Conservation (phyloP, 139 green algal species). For the Tetradesmus lagerheimii region DNA sequence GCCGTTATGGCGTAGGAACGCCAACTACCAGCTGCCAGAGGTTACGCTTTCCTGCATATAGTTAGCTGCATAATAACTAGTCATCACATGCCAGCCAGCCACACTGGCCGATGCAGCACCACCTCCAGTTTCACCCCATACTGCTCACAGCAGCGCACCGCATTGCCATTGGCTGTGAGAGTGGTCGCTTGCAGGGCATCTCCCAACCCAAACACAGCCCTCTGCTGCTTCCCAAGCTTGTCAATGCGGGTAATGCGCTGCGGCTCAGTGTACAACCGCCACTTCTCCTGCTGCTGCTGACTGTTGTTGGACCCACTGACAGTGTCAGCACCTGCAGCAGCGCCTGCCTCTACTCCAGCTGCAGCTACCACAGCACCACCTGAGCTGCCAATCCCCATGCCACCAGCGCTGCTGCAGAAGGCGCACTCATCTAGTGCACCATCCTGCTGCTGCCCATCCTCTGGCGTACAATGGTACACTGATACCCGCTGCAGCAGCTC, state of each 20-base stretch:
- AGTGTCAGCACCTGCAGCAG: not conserved
- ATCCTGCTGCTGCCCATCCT: not conserved
- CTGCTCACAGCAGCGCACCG: conserved; percentile 43
- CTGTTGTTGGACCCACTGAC: not conserved
- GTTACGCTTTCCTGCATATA: not conserved
- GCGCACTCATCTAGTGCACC: not conserved
- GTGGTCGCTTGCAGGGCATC: conserved; percentile 56
- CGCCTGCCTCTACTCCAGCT: not conserved
- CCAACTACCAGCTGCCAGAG: no score
- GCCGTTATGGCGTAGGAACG: no score
- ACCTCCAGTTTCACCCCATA: conserved; percentile 62
- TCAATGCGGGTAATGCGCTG: not conserved
- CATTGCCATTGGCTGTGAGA: conserved; percentile 68
- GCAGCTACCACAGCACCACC: not conserved
- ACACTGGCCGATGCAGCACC: conserved; percentile 65
- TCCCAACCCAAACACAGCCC: conserved; percentile 63
- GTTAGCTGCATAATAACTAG: not conserved
- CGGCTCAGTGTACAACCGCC: not conserved
- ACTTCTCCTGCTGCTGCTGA: conserved; percentile 9
- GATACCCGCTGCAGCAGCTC: conserved; percentile 43
- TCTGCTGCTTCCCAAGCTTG: conserved; percentile 45
- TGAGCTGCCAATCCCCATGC: not conserved
- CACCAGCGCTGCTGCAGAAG: not conserved
- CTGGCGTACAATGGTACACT: not conserved
- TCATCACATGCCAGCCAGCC: conserved; percentile 64